These are phyloP conservation scores for Biscogniauxia mediterranea DNA, from an alignment of 2,329 filamentous ascomycete species.

Conservation along the genomic window DNA sequence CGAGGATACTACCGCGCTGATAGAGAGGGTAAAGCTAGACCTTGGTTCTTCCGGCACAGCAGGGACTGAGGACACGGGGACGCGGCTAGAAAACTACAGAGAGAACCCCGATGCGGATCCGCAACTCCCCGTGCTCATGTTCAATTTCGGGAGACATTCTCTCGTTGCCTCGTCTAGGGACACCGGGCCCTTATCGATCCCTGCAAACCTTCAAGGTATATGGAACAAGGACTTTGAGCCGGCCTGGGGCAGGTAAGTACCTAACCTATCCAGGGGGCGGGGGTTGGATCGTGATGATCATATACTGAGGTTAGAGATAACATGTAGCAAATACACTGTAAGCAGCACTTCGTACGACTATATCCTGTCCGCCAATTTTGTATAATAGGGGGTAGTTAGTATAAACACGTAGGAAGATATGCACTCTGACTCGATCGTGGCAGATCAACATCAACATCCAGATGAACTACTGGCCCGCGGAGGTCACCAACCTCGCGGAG, in stretches of 20 bases:
- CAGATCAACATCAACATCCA: conserved; percentile 22
- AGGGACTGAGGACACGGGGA: conserved; percentile 7
- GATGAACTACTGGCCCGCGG: conserved; percentile 28
- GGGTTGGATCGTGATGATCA: neutral
- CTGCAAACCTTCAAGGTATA: conserved; percentile 36
- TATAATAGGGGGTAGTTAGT: no score
- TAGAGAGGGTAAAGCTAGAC: conserved; percentile 21
- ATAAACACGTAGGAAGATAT: no score
- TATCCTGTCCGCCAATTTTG: no score
- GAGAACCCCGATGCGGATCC: conserved; percentile 23
- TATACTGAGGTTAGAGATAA: neutral
- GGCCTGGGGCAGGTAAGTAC: conserved; percentile 7
- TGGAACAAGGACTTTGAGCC: conserved; percentile 31
- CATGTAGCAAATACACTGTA: conserved; percentile 11
- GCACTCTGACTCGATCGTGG: neutral
- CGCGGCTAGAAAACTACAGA: conserved; percentile 12
- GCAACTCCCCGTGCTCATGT: conserved; percentile 28
- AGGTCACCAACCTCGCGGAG: conserved; percentile 34
- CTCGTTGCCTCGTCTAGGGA: conserved; percentile 29
- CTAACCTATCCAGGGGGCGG: neutral
- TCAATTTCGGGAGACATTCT: conserved; percentile 34
- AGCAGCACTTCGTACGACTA: neutral
- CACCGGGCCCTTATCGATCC: conserved; percentile 22
- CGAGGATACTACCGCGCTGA: conserved; percentile 22
- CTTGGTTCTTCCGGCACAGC: conserved; percentile 14